These are phyloP conservation scores for Plasmodium billcollinsi DNA, from an alignment of 169 alveolate genomes.

Conservation along the genomic window DNA sequence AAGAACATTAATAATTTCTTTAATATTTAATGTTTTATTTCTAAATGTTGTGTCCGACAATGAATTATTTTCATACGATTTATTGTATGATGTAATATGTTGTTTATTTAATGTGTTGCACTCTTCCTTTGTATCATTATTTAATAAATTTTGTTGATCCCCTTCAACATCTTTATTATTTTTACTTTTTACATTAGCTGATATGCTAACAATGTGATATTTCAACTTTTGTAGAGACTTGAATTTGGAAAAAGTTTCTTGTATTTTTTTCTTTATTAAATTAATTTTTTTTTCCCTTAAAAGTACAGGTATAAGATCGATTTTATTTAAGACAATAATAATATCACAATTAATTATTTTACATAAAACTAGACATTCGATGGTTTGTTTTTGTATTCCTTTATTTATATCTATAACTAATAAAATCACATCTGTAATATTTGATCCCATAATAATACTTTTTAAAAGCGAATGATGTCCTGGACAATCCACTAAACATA, in stretches of 20 bases:
- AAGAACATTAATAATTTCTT: conserved; percentile 61
- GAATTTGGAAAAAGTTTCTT: conserved; percentile 60
- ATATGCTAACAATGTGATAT: conserved; percentile 80
- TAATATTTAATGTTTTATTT: conserved; percentile 22
- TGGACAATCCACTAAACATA: conserved; percentile 96
- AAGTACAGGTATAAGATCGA: conserved; percentile 89
- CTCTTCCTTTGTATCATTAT: neutral
- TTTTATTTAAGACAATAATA: conserved; percentile 91
- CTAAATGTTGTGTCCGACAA: no score
- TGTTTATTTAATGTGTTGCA: neutral
- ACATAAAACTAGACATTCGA: conserved; percentile 94
- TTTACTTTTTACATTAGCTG: conserved; percentile 81
- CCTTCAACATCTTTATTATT: conserved; percentile 75
- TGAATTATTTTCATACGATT: no score
- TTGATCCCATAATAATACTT: conserved; percentile 94
- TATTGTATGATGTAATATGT: no score
- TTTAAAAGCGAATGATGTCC: conserved; percentile 95
- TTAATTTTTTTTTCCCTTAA: conserved; percentile 82
- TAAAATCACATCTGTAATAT: conserved; percentile 92
- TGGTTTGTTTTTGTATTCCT: conserved; percentile 94
- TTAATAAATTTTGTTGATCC: neutral
- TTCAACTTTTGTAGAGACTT: conserved; percentile 79
- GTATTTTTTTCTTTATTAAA: conserved; percentile 73
- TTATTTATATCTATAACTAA: conserved; percentile 92
- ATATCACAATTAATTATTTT: conserved; percentile 90